Evolutionary conservation across 345 rosid species (phyloP), one percentile per base, ranked within the genome.

Genomic region (Hibiscus trionum): DNA sequence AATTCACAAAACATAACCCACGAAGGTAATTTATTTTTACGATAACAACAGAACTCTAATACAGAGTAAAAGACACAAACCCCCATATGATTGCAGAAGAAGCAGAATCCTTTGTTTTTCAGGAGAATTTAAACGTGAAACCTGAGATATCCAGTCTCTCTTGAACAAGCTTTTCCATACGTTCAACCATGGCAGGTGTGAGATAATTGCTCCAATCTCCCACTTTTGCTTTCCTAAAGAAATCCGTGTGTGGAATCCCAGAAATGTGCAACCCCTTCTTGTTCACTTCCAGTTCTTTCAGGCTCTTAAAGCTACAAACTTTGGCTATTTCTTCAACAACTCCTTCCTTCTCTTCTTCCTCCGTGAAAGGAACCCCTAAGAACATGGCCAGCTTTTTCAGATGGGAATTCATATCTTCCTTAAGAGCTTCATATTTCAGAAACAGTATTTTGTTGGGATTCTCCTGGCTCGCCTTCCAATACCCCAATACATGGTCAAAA

Each of bases 121-220:
- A 2, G 7, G 33, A 66, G 5, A 44, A 0, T 24, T 76, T 82
- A 77, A 86, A 88, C 39, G 69, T 26, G 39, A 88, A 79, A 79
- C 90, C 88, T 57, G 85, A 82, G 4, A 76, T 86, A 63, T 70
- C 79, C 4, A 86, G 66, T 74, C 79, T 84, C 21, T 82, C 85
- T 37, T 84, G 76, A 78, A 78, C 72, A 52, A 86, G 19, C 3
- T 69, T 31, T 14, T 74, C 70, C n/a, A 85, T 71, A 29, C 73
- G 75, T 47, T 82, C 74, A 15, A 55, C 83, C 80, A 80, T 84
- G 47, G 69, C 58, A 9, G 84, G 75, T 2, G 81, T 47, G 52
- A 85, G 37, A 76, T 81, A 78, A 69, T 85, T 81, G 59, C 64
- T 68, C 82, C 80, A 85, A 58, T 83, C 86, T 63, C 84, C 83